Base-by-base conservation (phyloP, 2,329 filamentous ascomycete species). In the Alternaria dauci region DNA sequence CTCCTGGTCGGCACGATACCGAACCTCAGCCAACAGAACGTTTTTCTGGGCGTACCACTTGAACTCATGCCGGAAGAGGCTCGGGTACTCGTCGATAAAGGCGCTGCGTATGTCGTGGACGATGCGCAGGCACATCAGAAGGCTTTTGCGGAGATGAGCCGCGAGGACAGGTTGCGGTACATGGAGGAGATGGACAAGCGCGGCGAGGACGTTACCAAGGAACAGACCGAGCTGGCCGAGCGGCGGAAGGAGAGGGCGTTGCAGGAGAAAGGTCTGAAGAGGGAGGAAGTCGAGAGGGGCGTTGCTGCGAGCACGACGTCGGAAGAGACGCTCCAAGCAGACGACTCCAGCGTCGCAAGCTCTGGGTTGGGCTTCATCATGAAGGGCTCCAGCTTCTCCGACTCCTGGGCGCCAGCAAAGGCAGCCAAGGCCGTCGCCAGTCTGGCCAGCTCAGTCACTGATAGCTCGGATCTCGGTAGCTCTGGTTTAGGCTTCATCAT, bases 31-130 rank as follows among this genome's bases (percentile, higher is more conserved):
- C 94, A 96, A 70, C 95, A 99, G 80, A 98, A 97, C 80, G 87
- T 97, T 59, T 98, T 98, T 76, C 86, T 94, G 59, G 92, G 94
- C 46, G 81, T 98, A 51, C 95, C 95, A 3, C 81, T 98, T 26
- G 91, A 97, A 82, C 84, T 99, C 44, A 92, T 95, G 82, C 90
- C 92, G 2, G 95, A 98, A 80, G 95, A 99, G 82, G 94, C 90
- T 4, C 86, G 89, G 65, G 81, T 95, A 55, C 85, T 99, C 28
- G 88, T 96, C 59, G 89, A 93, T 68, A 90, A 89, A 69, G 88
- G 87, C 60, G 87, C 88, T 69, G 94, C 89, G 42, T 92, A 90
- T 78, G 85, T 97, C 68, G 88, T 94, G 70, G 92, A 97, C 76
- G 94, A 96, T 79, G 83, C 84, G 53, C 83, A 85, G 54, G 88